Conservation (phyloP, 2,329 filamentous ascomycete genomes). For the Xylariaceae sp. region DNA sequence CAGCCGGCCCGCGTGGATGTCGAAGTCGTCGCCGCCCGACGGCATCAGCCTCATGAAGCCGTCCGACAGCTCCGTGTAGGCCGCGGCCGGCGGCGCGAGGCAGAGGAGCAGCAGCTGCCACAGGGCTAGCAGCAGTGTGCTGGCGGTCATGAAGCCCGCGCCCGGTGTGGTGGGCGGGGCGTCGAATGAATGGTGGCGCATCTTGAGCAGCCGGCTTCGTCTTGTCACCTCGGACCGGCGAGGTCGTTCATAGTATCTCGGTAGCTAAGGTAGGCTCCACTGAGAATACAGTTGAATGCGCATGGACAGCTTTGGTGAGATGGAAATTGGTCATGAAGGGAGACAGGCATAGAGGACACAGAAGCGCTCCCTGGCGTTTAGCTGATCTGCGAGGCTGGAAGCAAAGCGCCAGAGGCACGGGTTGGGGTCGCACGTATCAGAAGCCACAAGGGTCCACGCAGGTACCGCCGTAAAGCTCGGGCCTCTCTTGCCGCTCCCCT, state of each 20-base stretch:
- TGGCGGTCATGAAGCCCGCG: conserved; percentile 5
- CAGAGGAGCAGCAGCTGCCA: conserved; percentile 17
- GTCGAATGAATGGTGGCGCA: conserved; percentile 5
- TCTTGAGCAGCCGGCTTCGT: conserved; percentile 11
- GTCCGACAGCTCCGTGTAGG: conserved; percentile 50
- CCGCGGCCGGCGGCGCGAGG: conserved; percentile 18
- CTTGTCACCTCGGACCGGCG: conserved; percentile 16
- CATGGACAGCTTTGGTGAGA: not conserved
- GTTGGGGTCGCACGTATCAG: not conserved
- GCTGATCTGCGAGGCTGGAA: conserved; percentile 2
- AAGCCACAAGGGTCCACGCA: not conserved
- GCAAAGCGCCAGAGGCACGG: not conserved
- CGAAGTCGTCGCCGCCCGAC: conserved; percentile 57
- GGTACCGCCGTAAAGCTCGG: too few relatives aligned
- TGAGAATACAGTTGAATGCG: not conserved
- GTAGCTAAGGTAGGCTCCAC: not conserved
- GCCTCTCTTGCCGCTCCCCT: too few relatives aligned
- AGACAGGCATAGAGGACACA: not conserved
- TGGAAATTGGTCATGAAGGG: not conserved
- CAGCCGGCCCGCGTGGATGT: conserved; percentile 61
- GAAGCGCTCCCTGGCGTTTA: not conserved
- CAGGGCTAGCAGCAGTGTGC: conserved; percentile 13
- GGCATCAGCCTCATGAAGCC: conserved; percentile 56
- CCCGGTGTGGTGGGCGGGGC: conserved; percentile 6
- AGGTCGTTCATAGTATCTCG: conserved; percentile 14